phyloP scores from a whole-genome alignment of 2,329 filamentous ascomycete species.

The Endoconidiophora laricicola region DNA sequence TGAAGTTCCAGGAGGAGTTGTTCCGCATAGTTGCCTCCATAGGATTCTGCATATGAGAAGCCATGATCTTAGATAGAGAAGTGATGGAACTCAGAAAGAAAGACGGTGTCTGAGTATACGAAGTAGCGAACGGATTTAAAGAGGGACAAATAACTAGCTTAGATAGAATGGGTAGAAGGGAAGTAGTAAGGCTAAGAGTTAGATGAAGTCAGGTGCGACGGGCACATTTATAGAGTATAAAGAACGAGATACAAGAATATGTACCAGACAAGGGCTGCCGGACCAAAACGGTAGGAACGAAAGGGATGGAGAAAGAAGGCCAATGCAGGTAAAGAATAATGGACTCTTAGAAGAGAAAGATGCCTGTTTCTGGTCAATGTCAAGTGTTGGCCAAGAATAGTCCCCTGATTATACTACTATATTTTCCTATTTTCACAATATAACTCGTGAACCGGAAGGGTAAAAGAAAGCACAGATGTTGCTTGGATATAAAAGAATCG shows the following conservation, averaged over 20 bases:
- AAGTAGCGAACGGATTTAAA: too few relatives aligned
- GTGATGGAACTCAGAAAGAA: too few relatives aligned
- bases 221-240: neutral
- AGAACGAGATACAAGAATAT: neutral
- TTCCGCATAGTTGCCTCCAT: neutral
- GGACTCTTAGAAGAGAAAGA: neutral
- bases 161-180: too few relatives aligned
- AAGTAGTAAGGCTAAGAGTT: too few relatives aligned
- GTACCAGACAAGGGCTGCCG: neutral
- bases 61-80: too few relatives aligned
- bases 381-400: neutral
- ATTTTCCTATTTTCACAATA: too few relatives aligned
- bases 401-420: too few relatives aligned
- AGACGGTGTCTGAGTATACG: too few relatives aligned
- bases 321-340: neutral
- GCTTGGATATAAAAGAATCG: neutral
- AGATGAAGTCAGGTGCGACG: too few relatives aligned
- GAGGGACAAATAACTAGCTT: too few relatives aligned
- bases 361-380: neutral
- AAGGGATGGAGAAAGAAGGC: neutral
- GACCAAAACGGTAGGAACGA: neutral
- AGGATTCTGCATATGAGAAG: neutral
- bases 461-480: too few relatives aligned
- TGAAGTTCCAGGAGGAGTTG: constrained; percentile 20
- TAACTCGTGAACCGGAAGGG: too few relatives aligned